Evolutionary conservation across 345 rosid genomes (phyloP).

Genomic region (Cardiospermum halicacabum): DNA sequence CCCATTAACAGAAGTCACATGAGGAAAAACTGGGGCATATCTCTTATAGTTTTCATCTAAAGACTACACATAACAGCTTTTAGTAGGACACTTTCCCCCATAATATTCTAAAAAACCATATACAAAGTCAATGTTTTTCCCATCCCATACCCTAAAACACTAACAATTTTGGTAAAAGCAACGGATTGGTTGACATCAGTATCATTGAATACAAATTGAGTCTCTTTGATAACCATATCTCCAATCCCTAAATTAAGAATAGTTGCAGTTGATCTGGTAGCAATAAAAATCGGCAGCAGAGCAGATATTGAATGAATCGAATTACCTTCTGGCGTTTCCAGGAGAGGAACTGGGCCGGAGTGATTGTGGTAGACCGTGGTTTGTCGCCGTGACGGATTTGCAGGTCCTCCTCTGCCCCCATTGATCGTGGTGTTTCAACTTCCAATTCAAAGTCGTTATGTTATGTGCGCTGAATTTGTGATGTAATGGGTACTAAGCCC

Average conservation of each 20-base stretch:
- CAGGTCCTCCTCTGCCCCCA: constrained; percentile 52
- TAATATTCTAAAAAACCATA: background rate
- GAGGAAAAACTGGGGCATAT: background rate
- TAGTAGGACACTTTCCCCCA: no score
- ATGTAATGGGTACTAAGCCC: no score
- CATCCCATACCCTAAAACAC: background rate
- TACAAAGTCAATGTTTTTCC: no score
- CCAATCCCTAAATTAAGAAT: no score
- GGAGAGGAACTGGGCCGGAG: constrained; percentile 48
- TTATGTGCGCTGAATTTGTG: no score
- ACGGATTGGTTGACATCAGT: background rate
- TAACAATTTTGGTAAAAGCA: background rate
- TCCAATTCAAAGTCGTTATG: background rate
- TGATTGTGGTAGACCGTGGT: constrained; percentile 27
- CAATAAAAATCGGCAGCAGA: no score
- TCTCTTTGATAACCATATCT: background rate
- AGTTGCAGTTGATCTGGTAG: no score
- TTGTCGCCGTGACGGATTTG: constrained; percentile 12
- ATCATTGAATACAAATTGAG: background rate
- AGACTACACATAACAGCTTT: no score
- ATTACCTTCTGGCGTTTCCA: constrained; percentile 78
- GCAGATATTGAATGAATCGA: no score
- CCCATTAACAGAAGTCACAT: background rate
- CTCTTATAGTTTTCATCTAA: background rate
- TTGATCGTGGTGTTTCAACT: background rate